A percentile compares a stretch with the other conserved stretches of the same genome.
Conservation (phyloP, 176 grass and related monocot genomes). For the Hordeum marinum region DNA sequence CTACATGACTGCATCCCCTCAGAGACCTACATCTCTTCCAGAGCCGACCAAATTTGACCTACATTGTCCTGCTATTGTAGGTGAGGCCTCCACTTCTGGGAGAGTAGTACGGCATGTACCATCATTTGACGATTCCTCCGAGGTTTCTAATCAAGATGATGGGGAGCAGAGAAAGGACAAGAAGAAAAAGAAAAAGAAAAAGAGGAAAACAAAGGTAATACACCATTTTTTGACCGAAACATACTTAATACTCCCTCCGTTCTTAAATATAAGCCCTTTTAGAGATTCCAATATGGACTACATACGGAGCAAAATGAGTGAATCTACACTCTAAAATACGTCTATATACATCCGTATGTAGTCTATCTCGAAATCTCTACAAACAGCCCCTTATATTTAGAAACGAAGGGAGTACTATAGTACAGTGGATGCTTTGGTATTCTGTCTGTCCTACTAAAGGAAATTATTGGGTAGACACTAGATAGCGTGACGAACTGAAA, state of each 20-base stretch:
- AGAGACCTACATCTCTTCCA: not conserved
- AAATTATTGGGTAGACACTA: not conserved
- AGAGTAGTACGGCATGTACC: constrained; percentile 72
- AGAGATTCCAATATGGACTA: too few relatives aligned
- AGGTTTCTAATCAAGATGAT: constrained; percentile 52
- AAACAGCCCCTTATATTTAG: too few relatives aligned
- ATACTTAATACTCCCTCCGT: constrained; percentile 26
- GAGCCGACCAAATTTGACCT: constrained; percentile 11
- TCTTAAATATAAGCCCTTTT: too few relatives aligned
- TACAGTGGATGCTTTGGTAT: not conserved
- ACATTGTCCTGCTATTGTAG: constrained; percentile 37
- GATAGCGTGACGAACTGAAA: not conserved
- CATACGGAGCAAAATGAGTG: too few relatives aligned
- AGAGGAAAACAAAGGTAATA: constrained; percentile 49
- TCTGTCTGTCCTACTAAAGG: not conserved
- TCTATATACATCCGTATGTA: too few relatives aligned
- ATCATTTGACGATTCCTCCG: constrained; percentile 63
- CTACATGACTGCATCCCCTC: not conserved
- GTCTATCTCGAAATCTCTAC: too few relatives aligned
- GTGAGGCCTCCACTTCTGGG: constrained; percentile 41
- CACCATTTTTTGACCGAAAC: not conserved
- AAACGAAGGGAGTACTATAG: not conserved
- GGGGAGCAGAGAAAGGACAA: constrained; percentile 39
- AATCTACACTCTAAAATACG: too few relatives aligned
- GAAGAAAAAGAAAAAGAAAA: constrained; percentile 67